Evolutionary conservation across 805 yeast species (phyloP).

Genomic region (Lipomyces orientalis): DNA sequence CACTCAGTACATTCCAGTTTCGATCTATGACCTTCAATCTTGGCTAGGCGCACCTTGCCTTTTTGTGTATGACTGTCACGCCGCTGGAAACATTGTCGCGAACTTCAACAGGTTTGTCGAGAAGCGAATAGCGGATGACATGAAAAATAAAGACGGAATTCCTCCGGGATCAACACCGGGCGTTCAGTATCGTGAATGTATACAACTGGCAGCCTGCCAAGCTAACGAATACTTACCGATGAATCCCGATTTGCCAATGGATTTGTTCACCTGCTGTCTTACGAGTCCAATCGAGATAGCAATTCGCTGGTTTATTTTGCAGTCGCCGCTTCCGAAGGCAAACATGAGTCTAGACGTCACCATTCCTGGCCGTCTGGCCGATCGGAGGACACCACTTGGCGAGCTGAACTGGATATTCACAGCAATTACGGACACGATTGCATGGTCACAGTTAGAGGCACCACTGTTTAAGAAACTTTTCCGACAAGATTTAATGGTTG

Average conservation of each 20-base stretch:
- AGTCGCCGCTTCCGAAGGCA: conserved; percentile 51
- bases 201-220: conserved; percentile 90
- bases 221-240: conserved; percentile 86
- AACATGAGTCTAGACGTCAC: conserved; percentile 52
- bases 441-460: conserved; percentile 91
- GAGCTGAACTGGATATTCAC: conserved; percentile 98
- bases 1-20: conserved; percentile 96
- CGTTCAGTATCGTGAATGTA: conserved; percentile 75
- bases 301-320: conserved; percentile 87
- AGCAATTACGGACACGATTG: conserved; percentile 96
- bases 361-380: conserved; percentile 90
- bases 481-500: conserved; percentile 95
- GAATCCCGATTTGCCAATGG: conserved; percentile 96
- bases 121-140: conserved; percentile 83
- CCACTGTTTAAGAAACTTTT: conserved; percentile 87
- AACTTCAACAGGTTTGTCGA: conserved; percentile 90
- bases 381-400: conserved; percentile 92
- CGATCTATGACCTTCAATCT: conserved; percentile 90
- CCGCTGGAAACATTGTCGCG: conserved; percentile 90
- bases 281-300: conserved; percentile 96
- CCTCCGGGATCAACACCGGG: conserved; percentile 65
- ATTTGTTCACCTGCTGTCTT: conserved; percentile 90
- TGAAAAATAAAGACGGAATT: conserved; percentile 24
- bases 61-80: conserved; percentile 91
- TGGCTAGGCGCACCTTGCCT: conserved; percentile 99